Conservation (phyloP, 495 filamentous ascomycete genomes). For the Penicillium cinerascens region DNA sequence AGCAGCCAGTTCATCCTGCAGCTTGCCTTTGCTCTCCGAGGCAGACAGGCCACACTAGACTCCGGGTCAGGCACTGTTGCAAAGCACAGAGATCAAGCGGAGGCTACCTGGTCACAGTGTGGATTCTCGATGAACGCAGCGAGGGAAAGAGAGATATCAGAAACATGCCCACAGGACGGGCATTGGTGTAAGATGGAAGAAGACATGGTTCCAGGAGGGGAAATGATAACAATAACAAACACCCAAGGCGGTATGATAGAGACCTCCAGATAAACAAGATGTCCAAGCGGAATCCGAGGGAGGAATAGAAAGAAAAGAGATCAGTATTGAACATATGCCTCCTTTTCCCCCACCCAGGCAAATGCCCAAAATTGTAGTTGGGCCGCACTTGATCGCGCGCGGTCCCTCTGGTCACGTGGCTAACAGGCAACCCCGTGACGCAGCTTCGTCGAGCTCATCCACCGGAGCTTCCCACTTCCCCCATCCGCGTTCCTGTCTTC, state of each 20-base stretch:
- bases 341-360: slow-evolving; percentile 6
- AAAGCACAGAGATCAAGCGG: neutral
- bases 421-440: slow-evolving; percentile 30
- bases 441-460: slow-evolving; percentile 10
- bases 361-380: slow-evolving; percentile 4
- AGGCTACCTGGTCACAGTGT: slow-evolving; percentile 37
- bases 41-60: slow-evolving; percentile 37
- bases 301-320: slow-evolving; percentile 7
- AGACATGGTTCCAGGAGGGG: slow-evolving; percentile 24
- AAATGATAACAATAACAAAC: neutral
- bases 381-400: slow-evolving; percentile 5
- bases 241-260: neutral
- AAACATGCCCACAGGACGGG: slow-evolving; percentile 34
- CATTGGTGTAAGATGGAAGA: slow-evolving; percentile 36
- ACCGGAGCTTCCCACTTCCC: slow-evolving; percentile 21
- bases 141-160: slow-evolving; percentile 31
- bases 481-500: slow-evolving; percentile 3
- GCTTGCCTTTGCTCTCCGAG: slow-evolving; percentile 44
- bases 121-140: slow-evolving; percentile 31
- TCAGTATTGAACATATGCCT: neutral
- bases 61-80: slow-evolving; percentile 12
- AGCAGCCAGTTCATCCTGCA: slow-evolving; percentile 63
- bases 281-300: neutral
- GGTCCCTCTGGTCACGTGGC: neutral
- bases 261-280: neutral